Percentiles rank a stretch among this genome's conserved stretches.
Evolutionary conservation across 345 rosid species (phyloP).

Genomic region (Euphorbia pulcherrima): DNA sequence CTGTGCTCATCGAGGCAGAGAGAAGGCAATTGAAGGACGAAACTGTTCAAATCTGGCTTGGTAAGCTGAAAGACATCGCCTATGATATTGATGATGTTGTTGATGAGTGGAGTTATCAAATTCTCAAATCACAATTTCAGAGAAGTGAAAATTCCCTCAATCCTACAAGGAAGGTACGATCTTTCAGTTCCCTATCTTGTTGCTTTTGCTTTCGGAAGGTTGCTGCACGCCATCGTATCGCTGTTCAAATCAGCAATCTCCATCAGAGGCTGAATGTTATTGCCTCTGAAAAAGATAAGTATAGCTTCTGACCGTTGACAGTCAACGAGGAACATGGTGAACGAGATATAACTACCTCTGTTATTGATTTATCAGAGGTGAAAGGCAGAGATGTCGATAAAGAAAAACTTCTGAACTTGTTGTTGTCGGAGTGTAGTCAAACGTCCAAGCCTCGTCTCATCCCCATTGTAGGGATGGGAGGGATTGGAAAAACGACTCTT

Average conservation of each 20-base stretch:
- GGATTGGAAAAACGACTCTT: constrained; percentile 11
- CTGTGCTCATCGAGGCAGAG: constrained; percentile 11
- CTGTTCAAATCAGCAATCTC: not conserved
- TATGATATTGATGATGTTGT: constrained; percentile 9
- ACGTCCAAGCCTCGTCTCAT: not conserved
- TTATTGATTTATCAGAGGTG: not conserved
- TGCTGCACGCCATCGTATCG: not conserved
- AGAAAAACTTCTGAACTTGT: not conserved
- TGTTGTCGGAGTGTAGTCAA: not conserved
- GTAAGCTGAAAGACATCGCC: not conserved
- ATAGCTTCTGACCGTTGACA: rapidly evolving
- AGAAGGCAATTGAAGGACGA: not conserved
- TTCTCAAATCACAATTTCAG: not conserved
- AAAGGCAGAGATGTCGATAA: not conserved
- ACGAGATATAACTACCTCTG: not conserved
- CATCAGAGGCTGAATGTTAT: not conserved
- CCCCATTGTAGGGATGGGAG: constrained; percentile 3
- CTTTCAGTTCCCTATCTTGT: not conserved
- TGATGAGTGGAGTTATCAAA: constrained; percentile 8
- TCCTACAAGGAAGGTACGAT: constrained; percentile 7
- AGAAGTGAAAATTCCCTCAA: no score
- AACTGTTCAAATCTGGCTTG: not conserved
- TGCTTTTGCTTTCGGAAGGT: not conserved
- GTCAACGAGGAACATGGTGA: not conserved
- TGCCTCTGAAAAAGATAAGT: not conserved